Evolutionary conservation across 2,329 filamentous ascomycete species (phyloP).

Genomic region (Clonostachys rhizophaga): DNA sequence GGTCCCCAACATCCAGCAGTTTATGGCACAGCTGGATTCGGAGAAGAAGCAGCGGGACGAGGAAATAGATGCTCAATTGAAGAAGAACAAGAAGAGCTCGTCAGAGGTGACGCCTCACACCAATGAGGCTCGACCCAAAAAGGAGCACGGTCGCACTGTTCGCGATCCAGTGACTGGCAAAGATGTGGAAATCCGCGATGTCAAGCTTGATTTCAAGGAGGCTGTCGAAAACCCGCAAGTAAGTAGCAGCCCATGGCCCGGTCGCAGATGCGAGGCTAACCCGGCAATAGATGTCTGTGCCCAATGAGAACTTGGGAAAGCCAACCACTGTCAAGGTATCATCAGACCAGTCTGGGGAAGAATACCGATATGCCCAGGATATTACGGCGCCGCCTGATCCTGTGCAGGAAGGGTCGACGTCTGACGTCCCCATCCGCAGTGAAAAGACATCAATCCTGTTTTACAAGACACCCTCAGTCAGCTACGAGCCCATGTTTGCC

Average conservation of each 20-base stretch:
- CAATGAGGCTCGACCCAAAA: slow-evolving; percentile 25
- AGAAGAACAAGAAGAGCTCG: slow-evolving; percentile 22
- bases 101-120: slow-evolving; percentile 37
- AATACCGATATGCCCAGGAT: slow-evolving; percentile 84
- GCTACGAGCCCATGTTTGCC: slow-evolving; percentile 84
- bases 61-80: slow-evolving; percentile 57
- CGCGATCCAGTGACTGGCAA: slow-evolving; percentile 86
- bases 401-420: slow-evolving; percentile 74
- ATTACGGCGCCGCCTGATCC: slow-evolving; percentile 88
- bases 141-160: slow-evolving; percentile 60
- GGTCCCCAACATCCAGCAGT: slow-evolving; percentile 82
- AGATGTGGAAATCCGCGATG: slow-evolving; percentile 81
- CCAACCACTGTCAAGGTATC: slow-evolving; percentile 69
- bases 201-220: slow-evolving; percentile 64
- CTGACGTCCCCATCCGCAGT: slow-evolving; percentile 91
- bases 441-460: slow-evolving; percentile 97
- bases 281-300: slow-evolving; percentile 63
- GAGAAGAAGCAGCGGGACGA: slow-evolving; percentile 75
- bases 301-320: slow-evolving; percentile 83
- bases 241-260: slow-evolving; percentile 10
- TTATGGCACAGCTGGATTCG: slow-evolving; percentile 71
- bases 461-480: slow-evolving; percentile 86
- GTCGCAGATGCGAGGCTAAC: background rate
- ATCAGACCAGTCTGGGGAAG: slow-evolving; percentile 64
- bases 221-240: slow-evolving; percentile 69